These are phyloP conservation scores for Amoeboaphelidium occidentale DNA, from an alignment of 371 early-diverging fungal genomes.

Conservation along the genomic window DNA sequence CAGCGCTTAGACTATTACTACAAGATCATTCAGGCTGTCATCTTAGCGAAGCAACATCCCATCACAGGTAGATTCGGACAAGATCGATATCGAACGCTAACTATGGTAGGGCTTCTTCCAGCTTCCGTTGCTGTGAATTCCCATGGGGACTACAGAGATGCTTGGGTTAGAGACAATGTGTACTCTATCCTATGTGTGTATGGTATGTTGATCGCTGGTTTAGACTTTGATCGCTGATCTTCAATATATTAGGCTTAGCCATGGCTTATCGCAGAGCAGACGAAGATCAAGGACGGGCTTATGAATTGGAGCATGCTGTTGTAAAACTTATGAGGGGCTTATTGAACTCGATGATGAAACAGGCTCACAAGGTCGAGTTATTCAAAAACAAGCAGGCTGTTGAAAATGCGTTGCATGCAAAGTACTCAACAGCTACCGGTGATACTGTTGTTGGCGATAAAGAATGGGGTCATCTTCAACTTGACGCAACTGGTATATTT, in stretches of 20 bases:
- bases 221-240: not conserved
- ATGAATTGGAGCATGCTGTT: constrained; percentile 58
- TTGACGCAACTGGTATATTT: constrained; percentile 22
- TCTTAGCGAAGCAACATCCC: constrained; percentile 49
- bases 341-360: constrained; percentile 65
- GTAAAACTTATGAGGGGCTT: constrained; percentile 62
- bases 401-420: constrained; percentile 54
- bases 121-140: constrained; percentile 63
- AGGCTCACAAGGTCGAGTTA: constrained; percentile 49
- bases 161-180: constrained; percentile 82
- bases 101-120: constrained; percentile 29
- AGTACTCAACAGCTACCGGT: constrained; percentile 59
- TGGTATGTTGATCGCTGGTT: too few relatives aligned
- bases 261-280: constrained; percentile 58
- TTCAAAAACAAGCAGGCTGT: constrained; percentile 50
- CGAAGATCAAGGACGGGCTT: constrained; percentile 51
- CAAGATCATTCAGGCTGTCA: constrained; percentile 40
- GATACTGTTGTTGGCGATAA: constrained; percentile 63
- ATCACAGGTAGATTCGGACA: constrained; percentile 30
- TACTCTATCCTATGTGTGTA: constrained; percentile 71
- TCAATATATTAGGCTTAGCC: constrained; percentile 32
- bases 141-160: constrained; percentile 62
- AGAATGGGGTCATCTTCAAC: constrained; percentile 52
- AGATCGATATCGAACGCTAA: constrained; percentile 2
- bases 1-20: constrained; percentile 48